phyloP scores from a whole-genome alignment of 495 filamentous ascomycete genomes.

The Hypoxylon rickii region DNA sequence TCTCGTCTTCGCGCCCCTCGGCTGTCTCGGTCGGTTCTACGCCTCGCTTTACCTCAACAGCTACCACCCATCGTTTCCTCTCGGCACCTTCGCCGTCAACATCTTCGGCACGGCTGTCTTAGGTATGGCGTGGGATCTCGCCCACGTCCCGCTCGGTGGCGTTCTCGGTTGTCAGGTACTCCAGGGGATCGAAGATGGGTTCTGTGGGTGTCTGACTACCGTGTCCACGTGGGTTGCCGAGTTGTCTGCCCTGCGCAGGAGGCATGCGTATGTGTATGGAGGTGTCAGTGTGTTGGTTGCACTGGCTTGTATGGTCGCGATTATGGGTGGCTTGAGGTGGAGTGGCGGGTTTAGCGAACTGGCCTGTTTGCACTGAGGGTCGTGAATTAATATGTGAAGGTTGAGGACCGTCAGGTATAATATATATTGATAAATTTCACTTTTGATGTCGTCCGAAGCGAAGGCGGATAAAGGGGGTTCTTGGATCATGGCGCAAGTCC shows the following conservation, averaged over 20 bases:
- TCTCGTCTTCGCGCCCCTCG: slow-evolving; percentile 82
- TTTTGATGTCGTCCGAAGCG: no score
- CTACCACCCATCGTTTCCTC: slow-evolving; percentile 70
- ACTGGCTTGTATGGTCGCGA: slow-evolving; percentile 68
- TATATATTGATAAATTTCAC: no score
- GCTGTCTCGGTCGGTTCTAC: slow-evolving; percentile 77
- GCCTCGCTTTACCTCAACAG: slow-evolving; percentile 69
- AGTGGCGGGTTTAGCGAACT: slow-evolving; percentile 62
- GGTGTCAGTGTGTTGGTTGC: slow-evolving; percentile 64
- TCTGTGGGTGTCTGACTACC: slow-evolving; percentile 88
- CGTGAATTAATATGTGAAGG: no score
- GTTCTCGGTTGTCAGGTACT: slow-evolving; percentile 76
- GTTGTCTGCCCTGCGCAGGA: slow-evolving; percentile 66
- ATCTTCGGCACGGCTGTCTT: slow-evolving; percentile 69
- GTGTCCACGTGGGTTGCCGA: slow-evolving; percentile 93
- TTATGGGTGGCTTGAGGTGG: slow-evolving; percentile 85
- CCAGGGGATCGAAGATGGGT: slow-evolving; percentile 85
- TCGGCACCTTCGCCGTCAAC: slow-evolving; percentile 90
- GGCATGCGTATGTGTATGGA: slow-evolving; percentile 79
- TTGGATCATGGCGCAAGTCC: no score
- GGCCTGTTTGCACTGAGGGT: slow-evolving; percentile 49
- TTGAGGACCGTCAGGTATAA: no score
- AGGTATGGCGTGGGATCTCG: slow-evolving; percentile 73
- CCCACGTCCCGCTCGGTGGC: slow-evolving; percentile 60
- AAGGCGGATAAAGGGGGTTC: no score